Conservation (phyloP, 2,329 filamentous ascomycete species). For the Pestalotiopsis sp. region DNA sequence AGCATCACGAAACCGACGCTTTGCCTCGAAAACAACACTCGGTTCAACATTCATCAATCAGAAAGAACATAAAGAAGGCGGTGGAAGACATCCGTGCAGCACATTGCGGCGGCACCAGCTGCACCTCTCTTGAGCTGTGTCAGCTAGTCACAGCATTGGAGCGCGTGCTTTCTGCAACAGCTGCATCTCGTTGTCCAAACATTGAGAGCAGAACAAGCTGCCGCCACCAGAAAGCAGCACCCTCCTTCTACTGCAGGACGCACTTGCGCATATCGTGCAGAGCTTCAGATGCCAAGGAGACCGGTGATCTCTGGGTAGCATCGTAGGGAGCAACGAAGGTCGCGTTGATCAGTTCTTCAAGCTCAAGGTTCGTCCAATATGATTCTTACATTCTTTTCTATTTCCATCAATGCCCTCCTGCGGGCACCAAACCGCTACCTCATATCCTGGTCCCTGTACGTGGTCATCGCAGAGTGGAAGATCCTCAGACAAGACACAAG, state of each 20-base stretch:
- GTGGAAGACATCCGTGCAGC: neutral
- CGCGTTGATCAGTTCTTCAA: neutral
- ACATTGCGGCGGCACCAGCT: neutral
- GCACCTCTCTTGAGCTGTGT: neutral
- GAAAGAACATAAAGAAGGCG: neutral
- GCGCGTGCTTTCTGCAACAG: conserved; percentile 3
- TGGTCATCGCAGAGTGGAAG: neutral
- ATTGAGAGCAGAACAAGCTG: neutral
- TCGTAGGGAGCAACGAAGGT: neutral
- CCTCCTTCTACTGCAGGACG: neutral
- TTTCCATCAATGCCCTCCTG: neutral
- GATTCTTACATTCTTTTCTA: neutral
- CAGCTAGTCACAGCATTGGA: neutral
- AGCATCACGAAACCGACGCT: neutral
- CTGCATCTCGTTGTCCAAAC: neutral
- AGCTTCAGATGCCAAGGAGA: neutral
- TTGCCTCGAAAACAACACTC: neutral
- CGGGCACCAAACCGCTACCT: neutral
- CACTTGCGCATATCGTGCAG: neutral
- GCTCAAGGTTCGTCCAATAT: neutral
- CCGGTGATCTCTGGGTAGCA: neutral
- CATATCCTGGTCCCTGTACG: conserved; percentile 5
- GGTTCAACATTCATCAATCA: neutral
- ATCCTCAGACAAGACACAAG: conserved; percentile 8
- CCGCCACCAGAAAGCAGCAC: neutral